Base-by-base conservation (phyloP, 192 early-diverging fungal species). In the Coemansia sp. region DNA sequence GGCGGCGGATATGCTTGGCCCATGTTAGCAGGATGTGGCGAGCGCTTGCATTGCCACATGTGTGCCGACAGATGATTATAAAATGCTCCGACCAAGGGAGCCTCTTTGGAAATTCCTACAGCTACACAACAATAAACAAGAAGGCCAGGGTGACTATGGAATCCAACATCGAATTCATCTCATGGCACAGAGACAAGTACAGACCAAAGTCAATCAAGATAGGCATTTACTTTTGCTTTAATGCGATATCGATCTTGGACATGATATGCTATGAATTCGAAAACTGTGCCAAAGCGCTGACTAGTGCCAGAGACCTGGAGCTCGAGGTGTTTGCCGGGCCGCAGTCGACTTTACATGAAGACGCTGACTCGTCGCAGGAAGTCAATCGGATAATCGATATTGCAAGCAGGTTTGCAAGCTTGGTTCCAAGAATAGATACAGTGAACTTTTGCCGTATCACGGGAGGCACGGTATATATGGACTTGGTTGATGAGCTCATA, bases 251-350 rank as follows among this genome's bases (percentile, higher is more conserved):
- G 19, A n/a, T 36, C 17, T 15, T 57, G 19, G 55, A 57, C 4
- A 17, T 36, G n/a, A 10, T 36, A 19, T 36, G 29, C 15, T 19
- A 33, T 9, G 34, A 33, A 7, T 20, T 57, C 4, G 55, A 33
- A 9, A n/a, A 20, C 55, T 57, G 55, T 9, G 55, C 17, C 19
- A 8, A 33, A 35, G 17, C 33, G 7, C 32, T 57, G 17, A 17
- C 9, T 5, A 20, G 17, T 33, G 55, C 34, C 23, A 57, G 34
- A 17, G 34, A 57, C 1, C n/a, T 57, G 5, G 55, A 57, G 34
- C 55, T 57, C 23, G 55, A n/a, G 19, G 23, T 57, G 17, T 57
- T 57, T 35, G 32, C 55, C 10, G 34, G 55, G 17, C 55, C 55
- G n/a, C 55, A 35, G 15, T n/a, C 29, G 0, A 7, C 8, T 2